A percentile compares a stretch with the other conserved stretches of the same genome.
phyloP scores from a whole-genome alignment of 106 monocot genomes.

The Agapanthus africanus region DNA sequence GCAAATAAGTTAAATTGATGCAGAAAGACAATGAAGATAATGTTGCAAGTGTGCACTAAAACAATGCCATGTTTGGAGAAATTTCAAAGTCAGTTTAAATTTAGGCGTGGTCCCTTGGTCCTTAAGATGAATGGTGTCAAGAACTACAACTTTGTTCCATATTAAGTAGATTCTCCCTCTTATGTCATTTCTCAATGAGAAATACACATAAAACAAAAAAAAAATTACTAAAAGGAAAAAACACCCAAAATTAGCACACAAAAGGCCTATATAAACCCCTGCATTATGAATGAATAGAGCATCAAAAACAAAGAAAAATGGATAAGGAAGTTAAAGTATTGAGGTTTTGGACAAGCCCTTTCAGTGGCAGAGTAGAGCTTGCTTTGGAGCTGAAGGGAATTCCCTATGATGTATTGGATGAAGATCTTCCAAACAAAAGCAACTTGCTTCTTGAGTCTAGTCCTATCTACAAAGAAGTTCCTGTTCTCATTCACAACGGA shows the following conservation, averaged over 20 bases:
- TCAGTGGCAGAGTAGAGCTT: neutral
- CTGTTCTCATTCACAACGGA: slow-evolving; percentile 12
- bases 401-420: slow-evolving; percentile 2
- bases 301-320: neutral
- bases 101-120: too few species aligned
- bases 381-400: slow-evolving; percentile 8
- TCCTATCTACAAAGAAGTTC: slow-evolving; percentile 13
- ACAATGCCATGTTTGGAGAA: too few species aligned
- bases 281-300: neutral
- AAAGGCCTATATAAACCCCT: neutral
- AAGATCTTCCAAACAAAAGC: neutral
- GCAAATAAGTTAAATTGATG: too few species aligned
- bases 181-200: too few species aligned
- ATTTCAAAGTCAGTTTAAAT: too few species aligned
- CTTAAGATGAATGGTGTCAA: too few species aligned
- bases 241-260: neutral
- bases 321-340: neutral
- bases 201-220: too few species aligned
- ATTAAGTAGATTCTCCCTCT: too few species aligned
- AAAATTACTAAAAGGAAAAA: too few species aligned
- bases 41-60: too few species aligned
- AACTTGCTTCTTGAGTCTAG: slow-evolving; percentile 10
- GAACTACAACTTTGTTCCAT: too few species aligned
- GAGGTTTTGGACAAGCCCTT: slow-evolving; percentile 12
- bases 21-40: too few species aligned